phyloP scores from a whole-genome alignment of 345 rosid species.

The Arabis hirsuta region DNA sequence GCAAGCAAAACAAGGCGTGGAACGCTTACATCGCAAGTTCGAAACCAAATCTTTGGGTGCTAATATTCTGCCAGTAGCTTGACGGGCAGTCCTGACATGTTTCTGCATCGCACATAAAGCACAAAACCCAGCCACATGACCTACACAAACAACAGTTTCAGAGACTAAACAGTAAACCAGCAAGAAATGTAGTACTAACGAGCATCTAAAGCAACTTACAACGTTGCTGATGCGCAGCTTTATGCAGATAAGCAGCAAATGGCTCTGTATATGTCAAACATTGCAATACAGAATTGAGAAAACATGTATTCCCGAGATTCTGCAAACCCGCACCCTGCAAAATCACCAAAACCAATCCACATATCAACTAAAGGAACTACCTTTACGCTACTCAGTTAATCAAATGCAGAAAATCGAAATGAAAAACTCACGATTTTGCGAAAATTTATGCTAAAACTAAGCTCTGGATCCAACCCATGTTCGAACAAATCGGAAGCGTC shows the following conservation, averaged over 20 bases:
- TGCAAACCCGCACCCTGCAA: conserved; percentile 92
- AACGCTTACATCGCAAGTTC: conserved; percentile 87
- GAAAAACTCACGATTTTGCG: conserved; percentile 74
- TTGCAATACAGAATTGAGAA: conserved; percentile 91
- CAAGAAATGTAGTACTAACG: neutral
- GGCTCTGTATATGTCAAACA: conserved; percentile 98
- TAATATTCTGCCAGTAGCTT: conserved; percentile 71
- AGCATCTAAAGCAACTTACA: conserved; percentile 57
- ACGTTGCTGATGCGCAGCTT: conserved; percentile 77
- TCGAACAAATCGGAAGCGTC: conserved; percentile 63
- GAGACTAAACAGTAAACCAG: neutral
- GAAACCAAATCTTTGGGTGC: conserved; percentile 88
- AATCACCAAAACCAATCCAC: conserved; percentile 15
- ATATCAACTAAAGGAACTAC: conserved; percentile 7
- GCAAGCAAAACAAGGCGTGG: conserved; percentile 32
- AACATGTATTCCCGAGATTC: conserved; percentile 98
- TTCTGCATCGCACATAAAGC: conserved; percentile 97
- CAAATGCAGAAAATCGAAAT: neutral
- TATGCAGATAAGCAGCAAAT: conserved; percentile 84
- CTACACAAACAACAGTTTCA: conserved; percentile 52
- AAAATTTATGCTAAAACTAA: conserved; percentile 58
- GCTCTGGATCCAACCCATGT: conserved; percentile 71
- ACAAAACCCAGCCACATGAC: conserved; percentile 90
- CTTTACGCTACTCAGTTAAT: neutral
- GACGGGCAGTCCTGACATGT: conserved; percentile 83